Evolutionary conservation across 2,329 filamentous ascomycete genomes (phyloP).

Genomic region (Penicillium palitans): DNA sequence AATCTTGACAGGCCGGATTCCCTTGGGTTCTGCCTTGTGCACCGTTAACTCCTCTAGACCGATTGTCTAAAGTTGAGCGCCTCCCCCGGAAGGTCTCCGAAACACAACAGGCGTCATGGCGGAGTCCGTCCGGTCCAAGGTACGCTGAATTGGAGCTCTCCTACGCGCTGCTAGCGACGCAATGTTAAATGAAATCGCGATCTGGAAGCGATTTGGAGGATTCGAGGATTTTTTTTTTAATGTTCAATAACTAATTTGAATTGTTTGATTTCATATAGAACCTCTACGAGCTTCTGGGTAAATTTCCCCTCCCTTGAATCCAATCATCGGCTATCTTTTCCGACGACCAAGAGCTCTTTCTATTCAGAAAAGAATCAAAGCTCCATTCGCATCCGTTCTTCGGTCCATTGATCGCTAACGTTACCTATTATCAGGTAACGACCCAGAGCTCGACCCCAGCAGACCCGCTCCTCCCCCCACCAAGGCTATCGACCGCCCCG

Average conservation of each 20-base stretch:
- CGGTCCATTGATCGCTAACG: conserved; percentile 25
- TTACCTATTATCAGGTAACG: conserved; percentile 58
- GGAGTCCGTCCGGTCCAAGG: conserved; percentile 54
- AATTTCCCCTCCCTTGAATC: conserved; percentile 30
- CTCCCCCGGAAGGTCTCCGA: conserved; percentile 51
- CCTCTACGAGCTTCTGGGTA: conserved; percentile 98
- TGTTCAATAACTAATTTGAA: conserved; percentile 24
- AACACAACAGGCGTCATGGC: conserved; percentile 52
- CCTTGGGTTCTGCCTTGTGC: conserved; percentile 40
- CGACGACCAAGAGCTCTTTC: conserved; percentile 6
- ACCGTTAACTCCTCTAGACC: conserved; percentile 30
- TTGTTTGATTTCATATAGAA: conserved; percentile 61
- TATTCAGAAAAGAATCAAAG: neutral
- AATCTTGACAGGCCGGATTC: conserved; percentile 27
- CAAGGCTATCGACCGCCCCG: conserved; percentile 84
- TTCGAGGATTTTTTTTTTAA: conserved; percentile 1
- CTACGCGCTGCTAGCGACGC: conserved; percentile 4
- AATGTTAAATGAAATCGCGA: conserved; percentile 2
- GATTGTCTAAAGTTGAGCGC: conserved; percentile 50
- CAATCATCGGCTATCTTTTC: conserved; percentile 13
- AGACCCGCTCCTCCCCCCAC: conserved; percentile 74
- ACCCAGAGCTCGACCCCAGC: conserved; percentile 71
- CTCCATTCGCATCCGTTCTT: conserved; percentile 8
- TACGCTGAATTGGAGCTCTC: conserved; percentile 35
- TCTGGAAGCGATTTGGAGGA: conserved; percentile 5